Evolutionary conservation across 2,329 filamentous ascomycete genomes (phyloP), one percentile per base, ranked within the genome.

Genomic region (Bimuria novae-zelandiae): DNA sequence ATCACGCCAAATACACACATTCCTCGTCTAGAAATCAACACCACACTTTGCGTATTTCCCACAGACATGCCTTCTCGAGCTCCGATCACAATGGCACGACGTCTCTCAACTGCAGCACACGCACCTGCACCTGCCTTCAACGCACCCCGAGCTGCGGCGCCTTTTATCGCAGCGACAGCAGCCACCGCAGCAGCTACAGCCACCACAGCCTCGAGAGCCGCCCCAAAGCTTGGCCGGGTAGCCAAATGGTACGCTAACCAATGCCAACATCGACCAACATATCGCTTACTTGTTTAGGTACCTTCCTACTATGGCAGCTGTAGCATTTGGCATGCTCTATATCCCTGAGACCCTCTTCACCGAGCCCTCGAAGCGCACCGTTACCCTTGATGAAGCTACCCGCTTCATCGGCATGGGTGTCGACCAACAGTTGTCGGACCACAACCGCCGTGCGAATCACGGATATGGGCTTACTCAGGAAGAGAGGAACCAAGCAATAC

Each of bases 381-480:
- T 65, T 37, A 68, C 65, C 45, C 65, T 71, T 35, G 62, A 62
- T 36, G 62, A 59, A 51, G 67, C 69, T 56, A 69, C 65, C 60
- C 61, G 65, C 52, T 60, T 64, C 56, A 70, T 72, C 55, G 68
- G 63, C 55, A 69, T 68, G 59, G 64, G 65, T 51, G 59, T 72
- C 10, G 59, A 62, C 23, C 67, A 66, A 53, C 63, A 65, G 11
- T 63, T 72, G 8, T 61, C 67, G 30, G 63, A 70, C n/a, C 60
- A 64, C 51, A 71, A 71, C 55, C 61, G 56, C 46, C 63, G 62
- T 30, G 58, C 63, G n/a, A 63, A 69, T 41, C 51, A 54, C 30
- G 51, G 52, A 2, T 48, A 53, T 27, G 57, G 66, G 37, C 55
- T 64, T 21, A 67, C 68, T 7, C 68, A 71, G 22, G 65, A 70